Base-by-base conservation (phyloP, 331 rosid genomes). In the Quercus tomentella region DNA sequence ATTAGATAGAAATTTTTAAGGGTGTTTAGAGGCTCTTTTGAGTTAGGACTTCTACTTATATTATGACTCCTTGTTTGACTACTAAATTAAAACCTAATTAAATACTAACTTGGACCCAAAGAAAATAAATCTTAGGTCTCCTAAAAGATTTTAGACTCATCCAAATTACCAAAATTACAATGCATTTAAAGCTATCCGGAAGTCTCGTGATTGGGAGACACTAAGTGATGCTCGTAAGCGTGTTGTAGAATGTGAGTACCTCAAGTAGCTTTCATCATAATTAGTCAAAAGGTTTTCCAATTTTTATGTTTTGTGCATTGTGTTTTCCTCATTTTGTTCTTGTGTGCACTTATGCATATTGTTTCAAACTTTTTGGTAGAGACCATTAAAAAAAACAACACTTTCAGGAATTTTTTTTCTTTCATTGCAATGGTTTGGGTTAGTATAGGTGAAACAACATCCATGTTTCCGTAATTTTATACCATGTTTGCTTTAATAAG, bases 181-280 rank as follows among this genome's bases (percentile, higher is more conserved):
- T 77, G 97, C 97, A 31, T 95, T 93, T 79, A 91, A 91, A 84
- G 94, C 94, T 10, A 93, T 95, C 84, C 87, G 17, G 76, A 97
- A 90, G 37, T 93, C 99, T 73, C 86, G 96, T 45, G 93, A 91
- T 55, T 95, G 94, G 94, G 83, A 86, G 72, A 81, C 88, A 14
- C 83, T 95, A 26, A 86, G 85, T 86, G 97, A 91, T 68, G 94
- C 99, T 65, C 88, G 93, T 56, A 93, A 84, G 81, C 98, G 98
- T 11, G 93, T 95, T 45, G 99, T 95, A 67, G 97, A 93, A 81
- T 66, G 98, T 95, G 76, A 84, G 97, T 90, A 67, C 37, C 79
- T 37, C 41, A 33, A 26, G 26, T 79, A 37, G 81, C 63, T 74
- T 54, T 18, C 51, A 78, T 72, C 54, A 67, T 75, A n/a, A 58